Evolutionary conservation across 139 green algal species (phyloP), one percentile per base, ranked within the genome.

Genomic region (Picochlorum costavermella): DNA sequence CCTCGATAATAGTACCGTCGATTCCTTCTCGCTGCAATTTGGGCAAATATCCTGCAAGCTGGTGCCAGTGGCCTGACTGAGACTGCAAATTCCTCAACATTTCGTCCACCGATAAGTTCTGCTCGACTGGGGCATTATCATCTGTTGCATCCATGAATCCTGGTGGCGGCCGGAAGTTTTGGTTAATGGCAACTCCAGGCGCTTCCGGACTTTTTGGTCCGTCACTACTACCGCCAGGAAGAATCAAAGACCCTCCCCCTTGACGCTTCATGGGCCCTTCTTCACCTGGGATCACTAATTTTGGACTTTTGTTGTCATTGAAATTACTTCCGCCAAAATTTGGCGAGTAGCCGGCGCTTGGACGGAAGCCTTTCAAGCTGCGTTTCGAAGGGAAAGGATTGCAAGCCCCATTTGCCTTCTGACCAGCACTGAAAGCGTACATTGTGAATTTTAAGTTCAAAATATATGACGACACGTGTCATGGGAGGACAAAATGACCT

Each of bases 141-240:
- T 23, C 36, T 3, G 30, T 29, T 29, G 12, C 67, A 26, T 90
- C 76, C 84, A 93, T 90, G 74, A 93, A 93, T 23, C 85, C 85
- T 2, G 85, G 72, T 2, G 84, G 86, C 4, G 85, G 85, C 1
- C 84, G 64, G 68, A 83, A 90, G 46, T 75, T 70, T 53, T 77
- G 67, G 4, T 56, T 56, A 28, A 43, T 37, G 16, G 66, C 43
- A 13, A 23, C 44, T 46, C 44, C 43, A 10, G n/a, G 16, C 29
- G 37, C 50, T 29, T 26, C 31, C 58, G 56, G 14, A 43, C n/a
- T 69, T 45, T 25, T 25, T 17, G 46, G 8, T 31, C 36, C 29
- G 6, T 50, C 56, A 26, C 63, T 29, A 17, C 30, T 50, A 9
- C 25, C 37, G 48, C 65, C 56, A 14, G 44, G 28, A 12, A 30